Conservation (phyloP, 306 rosid species). For the Prinsepia uniflora region DNA sequence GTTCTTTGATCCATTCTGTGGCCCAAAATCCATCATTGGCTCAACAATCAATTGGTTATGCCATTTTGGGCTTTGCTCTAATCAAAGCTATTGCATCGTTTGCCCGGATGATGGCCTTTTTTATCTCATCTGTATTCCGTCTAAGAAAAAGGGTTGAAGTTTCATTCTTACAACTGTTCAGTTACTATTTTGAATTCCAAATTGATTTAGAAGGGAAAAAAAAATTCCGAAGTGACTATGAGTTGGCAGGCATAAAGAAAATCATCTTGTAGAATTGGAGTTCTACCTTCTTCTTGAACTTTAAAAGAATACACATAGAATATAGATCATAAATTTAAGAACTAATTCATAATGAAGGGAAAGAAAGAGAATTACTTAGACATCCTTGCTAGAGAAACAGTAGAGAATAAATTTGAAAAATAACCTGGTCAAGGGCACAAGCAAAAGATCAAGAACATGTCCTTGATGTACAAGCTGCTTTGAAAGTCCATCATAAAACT, state of each 20-base stretch:
- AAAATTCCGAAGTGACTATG: not conserved
- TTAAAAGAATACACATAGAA: not conserved
- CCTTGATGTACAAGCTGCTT: conserved; percentile 99
- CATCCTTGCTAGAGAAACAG: conserved; percentile 12
- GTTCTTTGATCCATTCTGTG: too few relatives aligned
- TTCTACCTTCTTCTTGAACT: not conserved
- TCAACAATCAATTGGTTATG: too few relatives aligned
- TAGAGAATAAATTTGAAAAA: conserved; percentile 3
- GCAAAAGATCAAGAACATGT: conserved; percentile 93
- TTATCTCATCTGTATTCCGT: too few relatives aligned
- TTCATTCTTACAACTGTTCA: too few relatives aligned
- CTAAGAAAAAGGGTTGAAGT: too few relatives aligned
- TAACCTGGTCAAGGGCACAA: conserved; percentile 97
- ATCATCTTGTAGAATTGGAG: not conserved
- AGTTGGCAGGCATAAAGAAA: not conserved
- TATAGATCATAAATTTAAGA: not conserved
- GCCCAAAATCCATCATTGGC: too few relatives aligned
- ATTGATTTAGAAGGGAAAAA: not conserved
- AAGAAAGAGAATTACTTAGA: not conserved
- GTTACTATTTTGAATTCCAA: not conserved
- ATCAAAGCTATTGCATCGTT: too few relatives aligned
- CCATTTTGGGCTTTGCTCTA: too few relatives aligned
- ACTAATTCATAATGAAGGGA: not conserved
- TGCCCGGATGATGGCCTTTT: too few relatives aligned
- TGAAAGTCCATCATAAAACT: conserved; percentile 82